phyloP scores from a whole-genome alignment of 352 stramenopile species.

The Thalassiosira ordinaria region DNA sequence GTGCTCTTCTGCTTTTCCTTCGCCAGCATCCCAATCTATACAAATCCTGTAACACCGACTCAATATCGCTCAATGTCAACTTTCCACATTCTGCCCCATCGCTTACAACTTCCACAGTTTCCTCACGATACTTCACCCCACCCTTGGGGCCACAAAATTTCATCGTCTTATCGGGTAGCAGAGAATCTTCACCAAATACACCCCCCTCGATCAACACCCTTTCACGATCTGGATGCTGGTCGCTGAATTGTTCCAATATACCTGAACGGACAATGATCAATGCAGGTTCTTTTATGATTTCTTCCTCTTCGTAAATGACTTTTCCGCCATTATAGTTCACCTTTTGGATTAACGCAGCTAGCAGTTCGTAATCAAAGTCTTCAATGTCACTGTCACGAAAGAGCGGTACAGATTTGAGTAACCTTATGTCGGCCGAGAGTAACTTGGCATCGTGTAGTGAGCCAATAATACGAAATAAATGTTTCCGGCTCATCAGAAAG shows the following conservation, averaged over 20 bases:
- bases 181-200: constrained; percentile 42
- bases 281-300: constrained; percentile 41
- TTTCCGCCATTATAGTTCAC: constrained; percentile 25
- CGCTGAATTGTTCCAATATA: constrained; percentile 27
- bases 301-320: constrained; percentile 33
- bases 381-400: constrained; percentile 66
- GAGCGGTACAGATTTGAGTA: constrained; percentile 59
- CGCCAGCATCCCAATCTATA: constrained; percentile 30
- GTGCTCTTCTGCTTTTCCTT: neutral
- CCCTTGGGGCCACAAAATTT: constrained; percentile 50
- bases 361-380: constrained; percentile 46
- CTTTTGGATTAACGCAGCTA: constrained; percentile 46
- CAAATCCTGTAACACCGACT: constrained; percentile 41
- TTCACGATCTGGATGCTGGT: constrained; percentile 13
- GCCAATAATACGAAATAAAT: constrained; percentile 93
- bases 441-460: constrained; percentile 89
- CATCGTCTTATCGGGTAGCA: constrained; percentile 52
- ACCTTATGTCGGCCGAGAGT: constrained; percentile 33
- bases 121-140: constrained; percentile 42
- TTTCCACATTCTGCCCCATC: constrained; percentile 28
- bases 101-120: constrained; percentile 28
- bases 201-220: constrained; percentile 25
- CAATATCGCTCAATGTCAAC: constrained; percentile 37
- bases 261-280: constrained; percentile 42
- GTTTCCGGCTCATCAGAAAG: constrained; percentile 87